These are phyloP conservation scores for Fusarium sp. DNA, from an alignment of 2,329 filamentous ascomycete species.

Conservation along the genomic window DNA sequence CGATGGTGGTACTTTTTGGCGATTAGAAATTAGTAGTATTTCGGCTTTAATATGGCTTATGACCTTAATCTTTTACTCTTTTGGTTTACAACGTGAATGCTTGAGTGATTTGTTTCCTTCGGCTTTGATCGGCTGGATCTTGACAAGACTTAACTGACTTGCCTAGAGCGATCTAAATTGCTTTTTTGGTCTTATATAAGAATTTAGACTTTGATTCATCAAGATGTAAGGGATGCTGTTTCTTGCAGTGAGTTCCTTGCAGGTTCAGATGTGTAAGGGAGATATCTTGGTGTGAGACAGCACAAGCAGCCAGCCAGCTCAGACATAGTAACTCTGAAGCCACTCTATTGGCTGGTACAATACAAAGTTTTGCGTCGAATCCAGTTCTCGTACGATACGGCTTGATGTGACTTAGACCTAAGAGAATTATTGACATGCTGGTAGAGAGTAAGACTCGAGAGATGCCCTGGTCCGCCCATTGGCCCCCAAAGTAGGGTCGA, in stretches of 20 bases:
- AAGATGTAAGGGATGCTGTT: not conserved
- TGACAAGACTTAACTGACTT: not conserved
- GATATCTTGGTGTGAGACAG: not conserved
- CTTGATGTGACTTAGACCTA: too few relatives aligned
- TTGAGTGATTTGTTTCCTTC: not conserved
- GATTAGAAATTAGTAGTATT: constrained; percentile 45
- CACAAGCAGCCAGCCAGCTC: not conserved
- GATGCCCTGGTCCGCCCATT: too few relatives aligned
- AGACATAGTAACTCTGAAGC: not conserved
- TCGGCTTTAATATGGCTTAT: constrained; percentile 45
- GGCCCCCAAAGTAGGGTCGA: too few relatives aligned
- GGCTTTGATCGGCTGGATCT: not conserved
- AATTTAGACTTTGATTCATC: not conserved
- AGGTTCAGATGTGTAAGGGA: not conserved
- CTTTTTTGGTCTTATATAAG: not conserved
- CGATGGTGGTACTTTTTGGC: constrained; percentile 43
- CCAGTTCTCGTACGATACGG: too few relatives aligned
- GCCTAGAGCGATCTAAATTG: not conserved
- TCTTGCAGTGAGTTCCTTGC: not conserved
- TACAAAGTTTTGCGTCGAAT: too few relatives aligned
- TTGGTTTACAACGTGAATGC: not conserved
- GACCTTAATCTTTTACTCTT: constrained; percentile 13
- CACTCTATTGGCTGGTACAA: too few relatives aligned
- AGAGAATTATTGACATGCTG: too few relatives aligned
- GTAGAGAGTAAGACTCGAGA: too few relatives aligned